Conservation (phyloP, 805 yeast genomes). For the Candida namnaoensis region DNA sequence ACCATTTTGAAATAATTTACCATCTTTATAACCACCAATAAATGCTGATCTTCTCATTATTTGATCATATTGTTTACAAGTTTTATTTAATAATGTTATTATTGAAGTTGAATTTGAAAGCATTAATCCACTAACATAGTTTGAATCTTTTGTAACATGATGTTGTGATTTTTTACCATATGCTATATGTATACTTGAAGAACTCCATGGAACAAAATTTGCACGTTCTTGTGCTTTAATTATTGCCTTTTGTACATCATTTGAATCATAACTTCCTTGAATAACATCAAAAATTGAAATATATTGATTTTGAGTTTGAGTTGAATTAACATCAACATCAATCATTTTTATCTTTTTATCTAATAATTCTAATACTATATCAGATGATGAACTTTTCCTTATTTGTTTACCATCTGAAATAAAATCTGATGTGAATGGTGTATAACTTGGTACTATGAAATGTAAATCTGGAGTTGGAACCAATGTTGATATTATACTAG, state of each 20-base stretch:
- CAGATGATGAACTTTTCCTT: conserved; percentile 72
- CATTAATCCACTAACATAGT: conserved; percentile 69
- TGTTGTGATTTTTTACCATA: conserved; percentile 68
- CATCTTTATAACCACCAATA: conserved; percentile 59
- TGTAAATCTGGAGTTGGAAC: conserved; percentile 84
- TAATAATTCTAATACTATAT: conserved; percentile 72
- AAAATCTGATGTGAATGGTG: conserved; percentile 69
- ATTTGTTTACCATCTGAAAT: conserved; percentile 51
- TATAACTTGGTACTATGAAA: conserved; percentile 61
- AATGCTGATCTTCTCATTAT: conserved; percentile 78
- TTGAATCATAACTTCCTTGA: conserved; percentile 55
- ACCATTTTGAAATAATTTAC: conserved; percentile 28
- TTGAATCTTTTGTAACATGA: conserved; percentile 20
- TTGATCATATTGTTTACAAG: conserved; percentile 70
- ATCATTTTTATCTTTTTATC: conserved; percentile 77
- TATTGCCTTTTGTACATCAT: conserved; percentile 63
- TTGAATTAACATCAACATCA: conserved; percentile 22
- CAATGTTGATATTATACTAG: conserved; percentile 71
- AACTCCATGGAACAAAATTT: conserved; percentile 79
- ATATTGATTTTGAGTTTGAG: conserved; percentile 37
- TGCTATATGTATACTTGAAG: conserved; percentile 72
- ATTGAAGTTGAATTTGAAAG: conserved; percentile 78
- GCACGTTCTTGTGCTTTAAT: conserved; percentile 57
- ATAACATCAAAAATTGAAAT: conserved; percentile 64
- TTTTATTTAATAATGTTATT: conserved; percentile 53